Evolutionary conservation across 306 rosid species (phyloP), one percentile per base, ranked within the genome.

Genomic region (Cucurbita pepo): DNA sequence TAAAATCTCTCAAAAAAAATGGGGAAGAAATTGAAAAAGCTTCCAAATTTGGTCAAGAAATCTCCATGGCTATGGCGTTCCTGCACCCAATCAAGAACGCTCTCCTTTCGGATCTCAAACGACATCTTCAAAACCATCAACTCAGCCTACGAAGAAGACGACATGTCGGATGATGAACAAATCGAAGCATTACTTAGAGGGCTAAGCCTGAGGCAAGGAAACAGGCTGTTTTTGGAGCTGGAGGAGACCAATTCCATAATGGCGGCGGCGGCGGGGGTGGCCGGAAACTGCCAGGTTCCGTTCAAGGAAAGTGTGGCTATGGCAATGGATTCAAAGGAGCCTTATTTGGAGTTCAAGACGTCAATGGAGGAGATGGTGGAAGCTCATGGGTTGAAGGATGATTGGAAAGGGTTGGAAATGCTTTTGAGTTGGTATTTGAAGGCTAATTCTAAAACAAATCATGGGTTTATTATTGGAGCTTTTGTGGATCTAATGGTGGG

Each of bases 341-440:
- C 98, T 43, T 75, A 53, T 48, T 75, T 71, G 55, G 98, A 93
- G 70, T 93, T 93, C 77, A 85, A 85, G 16, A 76, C 74, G 6
- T 90, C 98, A 0, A 90, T 93, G 90, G 91, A 82, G 79, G 98
- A 90, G 57, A 93, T 93, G 94, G 94, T 88, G 19, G 86, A 85
- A 34, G 85, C 94, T 51, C 81, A 82, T 51, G 90, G 80, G 0
- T 69, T 90, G 60, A 82, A 82, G 63, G 85, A 86, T 2, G 85
- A 86, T 2, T 88, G 97, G 98, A 91, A 87, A 12, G 53, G 66
- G 10, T 82, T 93, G 9, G 96, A 90, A 21, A 85, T 87, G 77
- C 97, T 93, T 62, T 56, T 93, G 76, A 77, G 79, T 56, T 87
- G 90, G 79, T 93, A 84, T 72, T 75, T 93, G 83, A 83, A 79